Percentiles rank a stretch among this genome's conserved stretches.
phyloP scores from a whole-genome alignment of 1,139 yeast species.

The Yamadazyma membranifaciens region DNA sequence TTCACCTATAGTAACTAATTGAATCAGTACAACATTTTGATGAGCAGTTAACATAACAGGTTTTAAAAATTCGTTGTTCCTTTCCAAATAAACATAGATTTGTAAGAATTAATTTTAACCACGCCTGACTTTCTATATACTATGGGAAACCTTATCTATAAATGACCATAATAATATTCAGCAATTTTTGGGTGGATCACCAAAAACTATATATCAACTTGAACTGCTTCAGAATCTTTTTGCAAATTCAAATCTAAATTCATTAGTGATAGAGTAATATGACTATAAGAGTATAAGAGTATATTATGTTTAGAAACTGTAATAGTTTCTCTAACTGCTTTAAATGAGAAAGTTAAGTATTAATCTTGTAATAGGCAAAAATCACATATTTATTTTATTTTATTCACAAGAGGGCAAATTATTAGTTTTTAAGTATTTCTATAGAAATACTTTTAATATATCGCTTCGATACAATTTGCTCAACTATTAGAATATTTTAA shows the following conservation, averaged over 20 bases:
- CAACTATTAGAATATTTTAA: too few species aligned
- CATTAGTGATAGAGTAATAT: too few species aligned
- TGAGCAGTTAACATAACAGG: constrained; percentile 75
- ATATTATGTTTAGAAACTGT: too few species aligned
- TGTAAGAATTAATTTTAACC: constrained; percentile 62
- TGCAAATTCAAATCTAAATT: constrained; percentile 35
- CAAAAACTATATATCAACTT: constrained; percentile 44
- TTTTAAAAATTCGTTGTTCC: constrained; percentile 55
- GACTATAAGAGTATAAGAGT: too few species aligned
- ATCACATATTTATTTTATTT: too few species aligned
- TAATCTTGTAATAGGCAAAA: too few species aligned
- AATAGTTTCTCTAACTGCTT: too few species aligned
- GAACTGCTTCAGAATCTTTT: constrained; percentile 42
- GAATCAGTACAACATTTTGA: constrained; percentile 85
- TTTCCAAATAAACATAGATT: constrained; percentile 64
- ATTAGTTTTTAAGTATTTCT: too few species aligned
- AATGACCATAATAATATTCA: constrained; percentile 47
- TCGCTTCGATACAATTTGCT: too few species aligned
- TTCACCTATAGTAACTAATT: constrained; percentile 48
- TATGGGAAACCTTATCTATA: constrained; percentile 57
- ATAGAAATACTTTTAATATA: too few species aligned
- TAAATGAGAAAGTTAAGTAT: too few species aligned
- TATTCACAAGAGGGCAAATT: too few species aligned
- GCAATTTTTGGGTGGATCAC: constrained; percentile 43
- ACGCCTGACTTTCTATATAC: constrained; percentile 49